Evolutionary conservation across 2,329 filamentous ascomycete species (phyloP).

Genomic region (Trematosphaeria pertusa): DNA sequence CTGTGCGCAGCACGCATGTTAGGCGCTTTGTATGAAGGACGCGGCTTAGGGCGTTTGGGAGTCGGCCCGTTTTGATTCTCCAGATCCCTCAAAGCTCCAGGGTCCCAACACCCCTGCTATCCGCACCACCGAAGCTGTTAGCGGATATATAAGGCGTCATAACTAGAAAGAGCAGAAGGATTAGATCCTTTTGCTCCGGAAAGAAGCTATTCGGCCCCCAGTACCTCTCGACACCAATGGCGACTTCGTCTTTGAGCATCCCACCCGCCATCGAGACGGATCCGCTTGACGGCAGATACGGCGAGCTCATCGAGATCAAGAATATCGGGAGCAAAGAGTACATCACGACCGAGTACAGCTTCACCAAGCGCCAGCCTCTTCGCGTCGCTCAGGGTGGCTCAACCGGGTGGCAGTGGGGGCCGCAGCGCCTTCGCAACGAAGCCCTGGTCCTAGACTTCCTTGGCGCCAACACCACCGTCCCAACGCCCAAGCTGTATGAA

Average conservation of each 20-base stretch:
- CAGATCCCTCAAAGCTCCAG: too few relatives aligned
- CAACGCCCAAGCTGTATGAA: neutral
- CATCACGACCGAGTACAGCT: neutral
- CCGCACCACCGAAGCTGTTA: too few relatives aligned
- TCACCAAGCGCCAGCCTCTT: neutral
- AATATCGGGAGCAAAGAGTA: neutral
- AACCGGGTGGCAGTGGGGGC: neutral
- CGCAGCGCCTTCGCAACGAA: neutral
- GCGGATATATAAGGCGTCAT: too few relatives aligned
- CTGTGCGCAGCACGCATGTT: too few relatives aligned
- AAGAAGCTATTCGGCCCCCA: too few relatives aligned
- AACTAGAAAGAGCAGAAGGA: too few relatives aligned
- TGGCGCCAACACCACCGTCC: neutral
- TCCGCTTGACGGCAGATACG: neutral
- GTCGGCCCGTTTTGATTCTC: too few relatives aligned
- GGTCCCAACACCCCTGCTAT: too few relatives aligned
- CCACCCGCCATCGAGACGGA: too few relatives aligned
- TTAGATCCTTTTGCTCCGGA: too few relatives aligned
- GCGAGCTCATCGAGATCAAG: neutral
- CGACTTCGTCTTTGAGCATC: too few relatives aligned
- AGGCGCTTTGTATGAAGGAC: slow-evolving; percentile 39
- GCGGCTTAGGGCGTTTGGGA: slow-evolving; percentile 52
- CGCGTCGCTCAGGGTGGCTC: neutral
- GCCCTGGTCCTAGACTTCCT: neutral
- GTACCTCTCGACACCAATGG: too few relatives aligned